phyloP scores from a whole-genome alignment of 495 filamentous ascomycete species.

The Penicillium nucicola region DNA sequence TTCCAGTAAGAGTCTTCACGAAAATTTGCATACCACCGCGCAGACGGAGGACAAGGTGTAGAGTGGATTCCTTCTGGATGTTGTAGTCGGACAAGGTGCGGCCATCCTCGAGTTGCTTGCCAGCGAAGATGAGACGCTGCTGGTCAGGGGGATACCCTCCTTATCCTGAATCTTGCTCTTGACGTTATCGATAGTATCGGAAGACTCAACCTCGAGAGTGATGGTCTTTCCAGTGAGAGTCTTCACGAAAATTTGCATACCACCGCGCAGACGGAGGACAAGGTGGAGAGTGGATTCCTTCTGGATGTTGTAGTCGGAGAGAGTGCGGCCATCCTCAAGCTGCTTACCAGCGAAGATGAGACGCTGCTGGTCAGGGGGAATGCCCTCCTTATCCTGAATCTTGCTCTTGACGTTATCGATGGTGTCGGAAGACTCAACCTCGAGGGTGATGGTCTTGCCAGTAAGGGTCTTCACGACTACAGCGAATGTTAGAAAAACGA shows the following conservation, averaged over 20 bases:
- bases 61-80: conserved; percentile 98
- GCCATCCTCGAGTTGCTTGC: conserved; percentile 90
- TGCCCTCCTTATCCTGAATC: conserved; percentile 78
- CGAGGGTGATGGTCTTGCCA: conserved; percentile 96
- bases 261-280: conserved; percentile 69
- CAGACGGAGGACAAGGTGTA: conserved; percentile 93
- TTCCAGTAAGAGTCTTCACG: conserved; percentile 89
- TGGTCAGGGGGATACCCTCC: conserved; percentile 93
- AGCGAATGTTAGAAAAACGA: conserved; percentile 18
- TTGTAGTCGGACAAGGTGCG: conserved; percentile 98
- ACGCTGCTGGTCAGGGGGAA: conserved; percentile 75
- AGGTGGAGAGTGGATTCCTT: conserved; percentile 70
- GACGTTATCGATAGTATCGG: conserved; percentile 97
- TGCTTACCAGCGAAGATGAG: conserved; percentile 73
- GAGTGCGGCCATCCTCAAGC: conserved; percentile 66
- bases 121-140: conserved; percentile 92
- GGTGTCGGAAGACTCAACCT: conserved; percentile 93
- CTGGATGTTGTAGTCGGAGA: conserved; percentile 74
- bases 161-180: conserved; percentile 98
- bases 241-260: conserved; percentile 75
- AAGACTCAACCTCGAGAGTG: conserved; percentile 67
- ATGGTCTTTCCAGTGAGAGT: conserved; percentile 72
- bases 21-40: conserved; percentile 98
- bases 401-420: conserved; percentile 93
- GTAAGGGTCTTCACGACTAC: conserved; percentile 84